These are phyloP conservation scores for Monosporascus sp. DNA, from an alignment of 2,329 filamentous ascomycete species.

Conservation along the genomic window DNA sequence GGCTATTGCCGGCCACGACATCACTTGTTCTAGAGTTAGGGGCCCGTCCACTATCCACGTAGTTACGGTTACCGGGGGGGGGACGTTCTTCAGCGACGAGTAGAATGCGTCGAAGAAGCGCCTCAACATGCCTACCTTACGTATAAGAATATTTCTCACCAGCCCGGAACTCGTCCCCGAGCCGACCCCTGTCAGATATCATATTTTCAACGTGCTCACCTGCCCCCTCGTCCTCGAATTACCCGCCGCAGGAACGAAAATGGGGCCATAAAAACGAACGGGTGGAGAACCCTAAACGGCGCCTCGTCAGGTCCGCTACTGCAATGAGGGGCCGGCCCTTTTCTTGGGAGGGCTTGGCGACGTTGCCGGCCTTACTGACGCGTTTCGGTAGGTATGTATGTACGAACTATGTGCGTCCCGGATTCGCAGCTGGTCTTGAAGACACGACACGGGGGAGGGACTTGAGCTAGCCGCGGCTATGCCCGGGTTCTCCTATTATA, in stretches of 20 bases:
- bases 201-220: not conserved
- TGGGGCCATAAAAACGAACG: not conserved
- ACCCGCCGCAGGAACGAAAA: not conserved
- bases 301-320: not conserved
- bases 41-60: too few species aligned
- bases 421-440: too few species aligned
- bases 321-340: not conserved
- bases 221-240: not conserved
- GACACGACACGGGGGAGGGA: not conserved
- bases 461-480: not conserved
- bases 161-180: not conserved
- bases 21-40: too few species aligned
- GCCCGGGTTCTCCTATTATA: not conserved
- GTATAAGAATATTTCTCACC: not conserved
- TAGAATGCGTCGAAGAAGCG: too few species aligned
- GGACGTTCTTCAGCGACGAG: too few species aligned
- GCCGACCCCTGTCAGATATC: not conserved
- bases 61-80: too few species aligned
- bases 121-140: too few species aligned
- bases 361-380: not conserved
- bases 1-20: not conserved
- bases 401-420: not conserved
- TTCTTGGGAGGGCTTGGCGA: not conserved
- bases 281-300: not conserved
- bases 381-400: not conserved